Evolutionary conservation across 176 grass and related monocot genomes (phyloP), one percentile per base, ranked within the genome.

Genomic region (Eleusine coracana): DNA sequence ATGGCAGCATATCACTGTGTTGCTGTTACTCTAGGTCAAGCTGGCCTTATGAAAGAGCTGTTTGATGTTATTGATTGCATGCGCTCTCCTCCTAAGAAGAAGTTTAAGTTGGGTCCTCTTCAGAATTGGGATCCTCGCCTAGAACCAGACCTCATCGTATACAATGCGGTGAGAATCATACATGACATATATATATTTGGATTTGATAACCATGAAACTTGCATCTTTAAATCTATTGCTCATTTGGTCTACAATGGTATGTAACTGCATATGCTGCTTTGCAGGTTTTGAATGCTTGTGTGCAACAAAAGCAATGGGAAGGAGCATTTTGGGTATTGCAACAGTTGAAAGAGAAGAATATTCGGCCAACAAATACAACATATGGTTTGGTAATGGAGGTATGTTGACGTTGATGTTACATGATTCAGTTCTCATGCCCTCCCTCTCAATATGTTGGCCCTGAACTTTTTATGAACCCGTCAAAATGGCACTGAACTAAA

Each of bases 271-370:
- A 25, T 76, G 45, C 63, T 73, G 14, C 13, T 73, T 38, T 75
- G 65, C 84, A 98, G 96, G 88, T 98, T 85, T 81, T 98, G 75
- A 98, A 98, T 95, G 88, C 92, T 86, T 98, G 96, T 51, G 88
- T 98, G 62, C 90, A 91, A 83, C 88, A 83, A 84, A 93, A 98
- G 76, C 92, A 98, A 84, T 98, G 96, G 96, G 90, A 98, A 89
- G 96, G 96, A 88, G 89, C 90, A 89, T 98, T 98, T 79, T 98
- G 96, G 96, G 96, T 98, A 64, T 77, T 98, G 73, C 91, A 95
- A 74, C 92, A 98, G 59, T 91, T 95, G 86, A 95, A 95, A 86
- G 82, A 93, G 61, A 88, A 93, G 20, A 78, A 84, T 71, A 91
- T 95, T 76, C 82, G 80, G 40, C 87, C 96, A 66, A 93, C 92